These are phyloP conservation scores for Echria macrotheca DNA, from an alignment of 495 filamentous ascomycete species.

Conservation along the genomic window DNA sequence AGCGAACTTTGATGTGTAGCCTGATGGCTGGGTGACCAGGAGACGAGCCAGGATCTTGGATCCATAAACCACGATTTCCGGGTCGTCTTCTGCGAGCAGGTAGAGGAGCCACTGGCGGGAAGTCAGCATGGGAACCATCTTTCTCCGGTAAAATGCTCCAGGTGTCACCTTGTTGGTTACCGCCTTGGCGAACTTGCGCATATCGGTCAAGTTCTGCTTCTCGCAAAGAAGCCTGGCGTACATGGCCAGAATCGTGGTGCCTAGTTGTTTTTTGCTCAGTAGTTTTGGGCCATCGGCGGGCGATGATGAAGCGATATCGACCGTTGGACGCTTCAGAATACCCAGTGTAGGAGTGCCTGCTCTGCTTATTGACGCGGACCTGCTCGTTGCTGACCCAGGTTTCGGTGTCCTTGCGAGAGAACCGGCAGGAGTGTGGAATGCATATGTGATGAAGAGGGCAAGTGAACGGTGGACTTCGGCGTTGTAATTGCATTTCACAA, in stretches of 20 bases:
- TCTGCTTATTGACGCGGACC: too few relatives aligned
- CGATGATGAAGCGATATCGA: constrained; percentile 20
- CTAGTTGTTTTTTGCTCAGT: constrained; percentile 57
- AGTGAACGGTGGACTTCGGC: constrained; percentile 81
- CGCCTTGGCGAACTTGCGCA: constrained; percentile 86
- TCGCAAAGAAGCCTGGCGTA: constrained; percentile 80
- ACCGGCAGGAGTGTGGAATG: constrained; percentile 61
- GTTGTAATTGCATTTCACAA: constrained; percentile 73
- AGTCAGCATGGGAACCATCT: constrained; percentile 35
- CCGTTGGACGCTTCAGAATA: constrained; percentile 27
- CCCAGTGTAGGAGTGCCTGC: constrained; percentile 29
- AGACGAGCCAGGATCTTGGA: constrained; percentile 83
- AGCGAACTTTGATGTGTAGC: constrained; percentile 78
- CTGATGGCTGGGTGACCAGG: constrained; percentile 68
- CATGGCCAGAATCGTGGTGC: constrained; percentile 70
- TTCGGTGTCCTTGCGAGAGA: constrained; percentile 50
- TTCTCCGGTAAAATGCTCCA: constrained; percentile 14
- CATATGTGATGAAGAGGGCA: constrained; percentile 88
- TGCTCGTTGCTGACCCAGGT: constrained; percentile 31
- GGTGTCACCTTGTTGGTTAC: constrained; percentile 87
- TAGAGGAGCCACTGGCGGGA: constrained; percentile 81
- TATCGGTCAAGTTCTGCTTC: constrained; percentile 55
- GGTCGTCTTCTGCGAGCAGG: constrained; percentile 80
- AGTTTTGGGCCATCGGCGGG: constrained; percentile 18
- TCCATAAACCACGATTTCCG: constrained; percentile 75